Evolutionary conservation across 2,329 filamentous ascomycete genomes (phyloP).

Genomic region (Blumeria graminis): DNA sequence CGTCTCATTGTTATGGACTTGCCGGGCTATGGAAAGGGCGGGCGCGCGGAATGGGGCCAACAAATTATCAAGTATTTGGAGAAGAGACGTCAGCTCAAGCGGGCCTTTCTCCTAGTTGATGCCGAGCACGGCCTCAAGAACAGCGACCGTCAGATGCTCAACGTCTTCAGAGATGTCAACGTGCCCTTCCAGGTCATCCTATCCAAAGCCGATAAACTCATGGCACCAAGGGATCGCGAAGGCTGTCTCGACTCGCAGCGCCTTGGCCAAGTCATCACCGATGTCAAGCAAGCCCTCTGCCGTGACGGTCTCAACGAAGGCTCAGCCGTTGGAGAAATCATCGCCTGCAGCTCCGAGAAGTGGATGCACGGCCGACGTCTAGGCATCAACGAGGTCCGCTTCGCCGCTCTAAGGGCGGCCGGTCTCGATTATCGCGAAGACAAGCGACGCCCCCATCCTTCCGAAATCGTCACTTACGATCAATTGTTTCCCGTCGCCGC

Average conservation of each 20-base stretch:
- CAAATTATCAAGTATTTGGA: constrained; percentile 44
- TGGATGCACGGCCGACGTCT: constrained; percentile 22
- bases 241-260: neutral
- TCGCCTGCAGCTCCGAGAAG: constrained; percentile 31
- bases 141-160: constrained; percentile 32
- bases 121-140: constrained; percentile 35
- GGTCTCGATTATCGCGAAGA: constrained; percentile 21
- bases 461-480: neutral
- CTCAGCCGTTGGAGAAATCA: constrained; percentile 30
- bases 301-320: constrained; percentile 19
- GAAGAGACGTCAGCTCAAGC: constrained; percentile 29
- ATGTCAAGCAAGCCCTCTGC: constrained; percentile 15
- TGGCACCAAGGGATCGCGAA: constrained; percentile 17
- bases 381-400: constrained; percentile 36
- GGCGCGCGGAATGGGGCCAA: constrained; percentile 33
- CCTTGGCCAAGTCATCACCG: constrained; percentile 18
- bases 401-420: constrained; percentile 37
- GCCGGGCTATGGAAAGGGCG: constrained; percentile 45
- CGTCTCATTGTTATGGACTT: constrained; percentile 39
- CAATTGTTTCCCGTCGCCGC: neutral
- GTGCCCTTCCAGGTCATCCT: constrained; percentile 41
- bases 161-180: constrained; percentile 27
- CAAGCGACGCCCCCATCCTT: neutral
- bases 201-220: constrained; percentile 37
- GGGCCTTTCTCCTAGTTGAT: constrained; percentile 41